Conservation (phyloP, 2,329 filamentous ascomycete genomes). For the Colletotrichum sansevieriae region DNA sequence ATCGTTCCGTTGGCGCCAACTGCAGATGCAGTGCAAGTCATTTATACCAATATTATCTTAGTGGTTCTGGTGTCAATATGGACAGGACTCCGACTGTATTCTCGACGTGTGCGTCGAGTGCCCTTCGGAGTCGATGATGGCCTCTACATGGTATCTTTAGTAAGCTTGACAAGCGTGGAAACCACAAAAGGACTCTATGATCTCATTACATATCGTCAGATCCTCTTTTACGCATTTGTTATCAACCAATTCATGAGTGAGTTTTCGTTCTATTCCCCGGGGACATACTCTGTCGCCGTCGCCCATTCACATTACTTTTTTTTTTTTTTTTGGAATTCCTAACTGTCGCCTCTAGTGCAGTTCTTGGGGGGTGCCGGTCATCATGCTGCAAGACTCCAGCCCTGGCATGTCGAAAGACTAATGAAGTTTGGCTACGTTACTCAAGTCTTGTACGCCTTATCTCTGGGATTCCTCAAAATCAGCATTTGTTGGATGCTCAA, state of each 20-base stretch:
- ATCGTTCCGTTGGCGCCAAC: constrained; percentile 12
- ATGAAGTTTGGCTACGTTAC: constrained; percentile 41
- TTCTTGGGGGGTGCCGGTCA: constrained; percentile 42
- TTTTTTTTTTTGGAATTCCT: background rate
- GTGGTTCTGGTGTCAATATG: constrained; percentile 18
- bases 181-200: background rate
- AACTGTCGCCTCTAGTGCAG: constrained; percentile 35
- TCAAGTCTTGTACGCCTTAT: constrained; percentile 42
- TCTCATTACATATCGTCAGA: background rate
- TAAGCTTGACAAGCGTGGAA: background rate
- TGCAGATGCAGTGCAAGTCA: constrained; percentile 11
- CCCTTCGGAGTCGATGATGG: constrained; percentile 20
- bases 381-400: constrained; percentile 38
- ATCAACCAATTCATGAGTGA: constrained; percentile 18
- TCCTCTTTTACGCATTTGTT: constrained; percentile 20
- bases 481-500: constrained; percentile 44
- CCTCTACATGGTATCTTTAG: constrained; percentile 16
- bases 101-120: constrained; percentile 15
- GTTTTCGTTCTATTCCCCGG: background rate
- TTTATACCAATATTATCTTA: constrained; percentile 21
- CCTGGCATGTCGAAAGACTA: constrained; percentile 28
- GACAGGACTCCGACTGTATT: constrained; percentile 22
- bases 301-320: too few species aligned
- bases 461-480: constrained; percentile 43
- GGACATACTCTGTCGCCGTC: too few species aligned